A percentile compares a stretch with the other conserved stretches of the same genome.
These are phyloP conservation scores for Beta vulgaris DNA, from an alignment of 148 eudicot genomes.

Conservation along the genomic window DNA sequence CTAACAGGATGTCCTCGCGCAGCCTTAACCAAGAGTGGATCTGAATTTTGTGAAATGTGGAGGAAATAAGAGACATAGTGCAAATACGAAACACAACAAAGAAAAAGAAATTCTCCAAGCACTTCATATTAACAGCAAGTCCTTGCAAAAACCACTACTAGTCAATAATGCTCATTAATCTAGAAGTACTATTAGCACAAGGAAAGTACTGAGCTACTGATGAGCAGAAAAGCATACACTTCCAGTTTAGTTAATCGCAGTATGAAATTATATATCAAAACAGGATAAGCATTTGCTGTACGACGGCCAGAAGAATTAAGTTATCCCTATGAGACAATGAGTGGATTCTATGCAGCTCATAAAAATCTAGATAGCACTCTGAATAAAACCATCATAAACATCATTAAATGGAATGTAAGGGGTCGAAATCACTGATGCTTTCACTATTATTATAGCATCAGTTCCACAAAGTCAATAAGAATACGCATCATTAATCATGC, in stretches of 20 bases:
- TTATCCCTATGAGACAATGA: not conserved
- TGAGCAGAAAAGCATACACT: not conserved
- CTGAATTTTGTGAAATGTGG: constrained; percentile 33
- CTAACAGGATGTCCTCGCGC: constrained; percentile 78
- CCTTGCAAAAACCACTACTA: not conserved
- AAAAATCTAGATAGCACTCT: no score
- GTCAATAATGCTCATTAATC: not conserved
- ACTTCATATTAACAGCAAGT: constrained; percentile 11
- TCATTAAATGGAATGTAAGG: no score
- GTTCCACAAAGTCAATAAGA: no score
- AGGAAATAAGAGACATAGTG: constrained; percentile 6
- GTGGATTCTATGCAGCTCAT: not conserved
- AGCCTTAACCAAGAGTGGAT: constrained; percentile 87
- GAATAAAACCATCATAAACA: no score
- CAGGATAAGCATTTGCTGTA: no score
- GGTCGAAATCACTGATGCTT: no score
- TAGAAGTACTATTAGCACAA: not conserved
- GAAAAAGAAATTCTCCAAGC: not conserved
- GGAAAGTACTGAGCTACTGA: not conserved
- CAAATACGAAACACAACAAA: not conserved
- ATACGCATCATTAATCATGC: no score
- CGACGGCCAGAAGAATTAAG: not conserved
- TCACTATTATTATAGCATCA: no score
- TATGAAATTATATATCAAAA: not conserved
- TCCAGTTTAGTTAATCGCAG: not conserved